phyloP scores from a whole-genome alignment of 83 land plant genomes.

The Picea abies region DNA sequence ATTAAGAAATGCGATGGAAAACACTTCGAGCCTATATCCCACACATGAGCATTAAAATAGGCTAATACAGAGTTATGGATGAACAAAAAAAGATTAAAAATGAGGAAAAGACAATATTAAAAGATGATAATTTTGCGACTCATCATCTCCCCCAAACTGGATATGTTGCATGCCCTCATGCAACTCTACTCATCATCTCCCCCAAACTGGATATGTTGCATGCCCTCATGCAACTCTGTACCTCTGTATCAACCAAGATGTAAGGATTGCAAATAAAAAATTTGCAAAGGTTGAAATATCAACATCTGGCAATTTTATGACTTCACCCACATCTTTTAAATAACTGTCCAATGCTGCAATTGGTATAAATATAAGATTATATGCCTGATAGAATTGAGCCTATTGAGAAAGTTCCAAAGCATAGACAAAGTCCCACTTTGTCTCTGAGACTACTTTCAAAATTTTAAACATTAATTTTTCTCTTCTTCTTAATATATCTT shows the following conservation, averaged over 20 bases:
- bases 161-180: too few relatives aligned
- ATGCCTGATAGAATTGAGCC: constrained; percentile 80
- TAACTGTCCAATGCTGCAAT: constrained; percentile 82
- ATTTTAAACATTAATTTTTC: constrained; percentile 79
- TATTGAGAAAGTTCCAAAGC: constrained; percentile 63
- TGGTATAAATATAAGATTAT: constrained; percentile 62
- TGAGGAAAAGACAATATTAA: too few relatives aligned
- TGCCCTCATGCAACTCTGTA: too few relatives aligned
- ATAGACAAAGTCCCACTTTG: constrained; percentile 71
- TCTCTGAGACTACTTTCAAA: constrained; percentile 64
- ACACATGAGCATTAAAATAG: too few relatives aligned
- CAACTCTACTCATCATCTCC: too few relatives aligned
- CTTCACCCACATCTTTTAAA: constrained; percentile 73
- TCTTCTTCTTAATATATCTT: constrained; percentile 31
- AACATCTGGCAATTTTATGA: constrained; percentile 32
- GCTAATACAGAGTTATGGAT: too few relatives aligned
- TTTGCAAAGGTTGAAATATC: constrained; percentile 26
- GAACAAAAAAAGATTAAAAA: too few relatives aligned
- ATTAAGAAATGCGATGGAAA: too few relatives aligned
- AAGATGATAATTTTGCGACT: too few relatives aligned
- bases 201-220: too few relatives aligned
- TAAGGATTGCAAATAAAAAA: constrained; percentile 67
- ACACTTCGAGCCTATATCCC: too few relatives aligned
- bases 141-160: too few relatives aligned
- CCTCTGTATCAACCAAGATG: background rate